A percentile compares a stretch with the other conserved stretches of the same genome.
These are phyloP conservation scores for Gossypium sturtianum DNA, from an alignment of 345 rosid species.

Conservation along the genomic window DNA sequence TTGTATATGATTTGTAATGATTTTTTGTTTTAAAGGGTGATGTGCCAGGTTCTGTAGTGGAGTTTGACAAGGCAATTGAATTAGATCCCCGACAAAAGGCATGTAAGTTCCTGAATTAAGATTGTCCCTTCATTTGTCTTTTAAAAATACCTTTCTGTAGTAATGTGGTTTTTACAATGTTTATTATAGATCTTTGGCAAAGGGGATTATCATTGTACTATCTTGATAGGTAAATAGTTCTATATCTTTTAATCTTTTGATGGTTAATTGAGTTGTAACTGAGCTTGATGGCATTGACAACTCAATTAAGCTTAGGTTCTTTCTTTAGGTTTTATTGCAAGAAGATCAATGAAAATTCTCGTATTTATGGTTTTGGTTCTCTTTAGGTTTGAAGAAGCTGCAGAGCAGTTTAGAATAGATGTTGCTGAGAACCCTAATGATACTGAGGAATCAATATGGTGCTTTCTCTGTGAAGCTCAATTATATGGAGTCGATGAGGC, in stretches of 20 bases:
- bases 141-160: not conserved
- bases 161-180: not conserved
- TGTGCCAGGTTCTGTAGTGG: constrained; percentile 59
- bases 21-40: constrained; percentile 48
- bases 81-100: constrained; percentile 78
- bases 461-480: constrained; percentile 79
- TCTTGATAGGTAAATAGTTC: constrained; percentile 43
- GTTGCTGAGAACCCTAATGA: constrained; percentile 91
- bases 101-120: constrained; percentile 39
- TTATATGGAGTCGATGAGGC: constrained; percentile 60
- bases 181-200: constrained; percentile 57
- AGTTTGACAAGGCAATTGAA: constrained; percentile 74
- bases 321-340: not conserved
- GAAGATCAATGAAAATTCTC: not conserved
- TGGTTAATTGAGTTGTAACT: not conserved
- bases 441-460: constrained; percentile 93
- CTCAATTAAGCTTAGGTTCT: not conserved
- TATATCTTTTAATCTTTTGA: not conserved
- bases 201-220: constrained; percentile 66
- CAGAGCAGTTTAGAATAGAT: constrained; percentile 84
- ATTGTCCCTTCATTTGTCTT: not conserved
- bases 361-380: not conserved
- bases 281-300: not conserved
- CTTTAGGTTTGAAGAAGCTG: constrained; percentile 77
- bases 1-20: not conserved